phyloP scores from a whole-genome alignment of 768 basidiomycete genomes.

The Zangia roseola region DNA sequence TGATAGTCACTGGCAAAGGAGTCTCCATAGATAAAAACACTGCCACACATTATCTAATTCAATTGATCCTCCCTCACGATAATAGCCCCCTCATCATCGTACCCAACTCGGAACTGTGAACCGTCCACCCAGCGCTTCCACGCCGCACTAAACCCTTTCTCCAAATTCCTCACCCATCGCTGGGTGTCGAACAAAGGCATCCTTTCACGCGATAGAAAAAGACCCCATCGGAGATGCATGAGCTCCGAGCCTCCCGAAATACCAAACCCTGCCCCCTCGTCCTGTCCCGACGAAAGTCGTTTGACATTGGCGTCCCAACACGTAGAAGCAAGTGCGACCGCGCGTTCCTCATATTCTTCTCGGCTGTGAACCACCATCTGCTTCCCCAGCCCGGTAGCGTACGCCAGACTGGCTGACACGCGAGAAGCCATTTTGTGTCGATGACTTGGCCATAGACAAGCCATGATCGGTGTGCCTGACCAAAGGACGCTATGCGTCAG shows the following conservation, averaged over 20 bases:
- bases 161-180: conserved; percentile 47
- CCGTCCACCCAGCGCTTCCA: conserved; percentile 51
- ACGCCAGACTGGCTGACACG: conserved; percentile 47
- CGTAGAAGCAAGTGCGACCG: conserved; percentile 38
- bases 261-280: background rate
- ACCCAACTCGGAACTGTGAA: conserved; percentile 31
- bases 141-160: conserved; percentile 41
- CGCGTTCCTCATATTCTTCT: conserved; percentile 47
- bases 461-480: conserved; percentile 51
- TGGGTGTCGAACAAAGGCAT: conserved; percentile 50
- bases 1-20: background rate
- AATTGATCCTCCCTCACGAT: conserved; percentile 27
- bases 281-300: background rate
- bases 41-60: no score
- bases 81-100: conserved; percentile 33
- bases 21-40: no score
- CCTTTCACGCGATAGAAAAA: conserved; percentile 41
- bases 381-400: conserved; percentile 47
- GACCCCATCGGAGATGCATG: conserved; percentile 37
- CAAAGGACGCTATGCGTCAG: conserved; percentile 40
- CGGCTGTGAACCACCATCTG: conserved; percentile 45
- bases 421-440: conserved; percentile 50
- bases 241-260: conserved; percentile 33
- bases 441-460: conserved; percentile 44
- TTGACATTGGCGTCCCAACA: conserved; percentile 19